Percentiles rank a stretch among this genome's conserved stretches.
Evolutionary conservation across 441 rosid genomes (phyloP).

Genomic region (Bocquillonia castaneifolia): DNA sequence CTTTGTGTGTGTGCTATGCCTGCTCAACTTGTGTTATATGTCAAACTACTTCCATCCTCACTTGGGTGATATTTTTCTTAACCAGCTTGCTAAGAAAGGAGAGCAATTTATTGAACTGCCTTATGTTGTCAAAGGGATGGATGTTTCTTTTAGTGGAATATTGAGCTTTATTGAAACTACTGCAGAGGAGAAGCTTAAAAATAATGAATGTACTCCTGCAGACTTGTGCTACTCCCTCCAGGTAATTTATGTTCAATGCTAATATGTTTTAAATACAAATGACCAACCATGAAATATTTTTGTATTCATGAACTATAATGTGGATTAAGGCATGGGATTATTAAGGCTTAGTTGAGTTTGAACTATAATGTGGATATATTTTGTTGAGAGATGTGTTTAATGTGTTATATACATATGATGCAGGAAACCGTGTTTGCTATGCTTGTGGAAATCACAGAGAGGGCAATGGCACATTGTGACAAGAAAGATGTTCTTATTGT

Average conservation of each 20-base stretch:
- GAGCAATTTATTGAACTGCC: slow-evolving; percentile 84
- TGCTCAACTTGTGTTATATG: slow-evolving; percentile 14
- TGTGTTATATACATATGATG: background rate
- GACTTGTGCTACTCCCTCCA: slow-evolving; percentile 93
- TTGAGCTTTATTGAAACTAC: slow-evolving; percentile 84
- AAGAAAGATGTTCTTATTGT: slow-evolving; percentile 83
- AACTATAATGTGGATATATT: background rate
- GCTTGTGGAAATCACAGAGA: slow-evolving; percentile 93
- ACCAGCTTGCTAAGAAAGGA: slow-evolving; percentile 92
- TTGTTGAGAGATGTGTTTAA: background rate
- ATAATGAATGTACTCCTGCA: slow-evolving; percentile 79
- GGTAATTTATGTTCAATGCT: slow-evolving; percentile 32
- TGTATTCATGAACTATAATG: background rate
- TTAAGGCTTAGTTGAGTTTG: background rate
- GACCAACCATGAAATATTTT: background rate
- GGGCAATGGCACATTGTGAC: slow-evolving; percentile 97
- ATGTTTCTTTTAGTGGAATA: slow-evolving; percentile 92
- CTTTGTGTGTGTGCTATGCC: background rate
- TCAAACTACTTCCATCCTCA: background rate
- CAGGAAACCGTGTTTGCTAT: slow-evolving; percentile 88
- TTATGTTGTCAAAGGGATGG: slow-evolving; percentile 92
- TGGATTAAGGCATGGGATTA: too few relatives aligned
- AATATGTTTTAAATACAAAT: background rate
- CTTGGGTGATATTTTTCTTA: slow-evolving; percentile 15
- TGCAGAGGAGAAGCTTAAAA: slow-evolving; percentile 75